These are phyloP conservation scores for Cercospora berteroae DNA, from an alignment of 2,329 filamentous ascomycete genomes.

Conservation along the genomic window DNA sequence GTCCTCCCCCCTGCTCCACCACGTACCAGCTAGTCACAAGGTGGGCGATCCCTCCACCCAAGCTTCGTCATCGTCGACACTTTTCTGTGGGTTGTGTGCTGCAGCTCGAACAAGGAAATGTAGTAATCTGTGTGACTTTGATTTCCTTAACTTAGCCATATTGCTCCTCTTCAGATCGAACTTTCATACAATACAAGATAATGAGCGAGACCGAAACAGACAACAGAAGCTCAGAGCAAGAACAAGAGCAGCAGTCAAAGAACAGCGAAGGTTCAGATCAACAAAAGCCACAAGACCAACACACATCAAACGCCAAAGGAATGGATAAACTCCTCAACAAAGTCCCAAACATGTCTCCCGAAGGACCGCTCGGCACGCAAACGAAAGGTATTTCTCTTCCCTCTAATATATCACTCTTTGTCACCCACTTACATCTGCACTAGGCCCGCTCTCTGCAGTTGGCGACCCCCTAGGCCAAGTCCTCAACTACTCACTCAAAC, in stretches of 20 bases:
- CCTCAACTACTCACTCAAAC: slow-evolving; percentile 34
- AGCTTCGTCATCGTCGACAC: slow-evolving; percentile 6
- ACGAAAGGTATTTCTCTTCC: slow-evolving; percentile 22
- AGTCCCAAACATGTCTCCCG: slow-evolving; percentile 30
- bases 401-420: too few species aligned
- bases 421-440: too few species aligned
- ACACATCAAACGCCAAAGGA: neutral
- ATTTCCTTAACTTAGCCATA: neutral
- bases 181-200: neutral
- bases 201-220: neutral
- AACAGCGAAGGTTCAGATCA: neutral
- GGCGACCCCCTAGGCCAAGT: slow-evolving; percentile 38
- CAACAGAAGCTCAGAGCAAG: neutral
- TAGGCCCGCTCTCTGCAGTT: slow-evolving; percentile 35
- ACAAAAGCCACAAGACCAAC: neutral
- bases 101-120: neutral
- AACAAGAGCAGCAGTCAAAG: too few species aligned
- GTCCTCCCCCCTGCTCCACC: neutral
- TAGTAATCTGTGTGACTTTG: neutral
- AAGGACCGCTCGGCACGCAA: slow-evolving; percentile 29
- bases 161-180: neutral
- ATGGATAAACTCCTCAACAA: slow-evolving; percentile 24
- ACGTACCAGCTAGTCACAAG: slow-evolving; percentile 11
- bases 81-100: neutral
- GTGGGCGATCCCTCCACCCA: slow-evolving; percentile 5